Percentiles rank a stretch among this genome's conserved stretches.
phyloP scores from a whole-genome alignment of 2,329 filamentous ascomycete genomes.

The Clarireedia monteithiana region DNA sequence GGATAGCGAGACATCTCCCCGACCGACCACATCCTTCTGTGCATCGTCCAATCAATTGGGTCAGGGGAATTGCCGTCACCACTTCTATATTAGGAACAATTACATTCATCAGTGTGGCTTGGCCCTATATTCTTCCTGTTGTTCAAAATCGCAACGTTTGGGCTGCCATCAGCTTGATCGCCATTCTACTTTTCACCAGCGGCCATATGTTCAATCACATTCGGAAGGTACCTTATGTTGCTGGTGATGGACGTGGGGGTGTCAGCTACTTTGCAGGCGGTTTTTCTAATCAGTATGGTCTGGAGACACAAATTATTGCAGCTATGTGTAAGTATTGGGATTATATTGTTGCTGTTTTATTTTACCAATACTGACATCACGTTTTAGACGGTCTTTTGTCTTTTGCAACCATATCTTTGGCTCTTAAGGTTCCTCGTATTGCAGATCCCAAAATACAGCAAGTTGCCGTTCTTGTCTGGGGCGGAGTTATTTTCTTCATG shows the following conservation, averaged over 20 bases:
- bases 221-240: conserved; percentile 87
- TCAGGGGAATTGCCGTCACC: conserved; percentile 60
- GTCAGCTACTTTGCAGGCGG: conserved; percentile 85
- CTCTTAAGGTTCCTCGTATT: conserved; percentile 87
- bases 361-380: conserved; percentile 7
- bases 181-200: conserved; percentile 85
- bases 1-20: conserved; percentile 74
- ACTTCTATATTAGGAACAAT: conserved; percentile 62
- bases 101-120: conserved; percentile 63
- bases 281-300: conserved; percentile 87
- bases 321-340: conserved; percentile 70
- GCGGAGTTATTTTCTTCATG: conserved; percentile 65
- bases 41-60: conserved; percentile 79
- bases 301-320: conserved; percentile 93
- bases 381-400: conserved; percentile 65
- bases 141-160: conserved; percentile 88
- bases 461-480: conserved; percentile 74
- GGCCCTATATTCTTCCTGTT: conserved; percentile 72
- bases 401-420: conserved; percentile 85
- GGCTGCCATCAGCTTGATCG: conserved; percentile 82
- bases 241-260: conserved; percentile 75
- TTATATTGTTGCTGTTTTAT: conserved; percentile 18
- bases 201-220: conserved; percentile 99
- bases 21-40: conserved; percentile 70
- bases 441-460: conserved; percentile 70